Conservation (phyloP, 306 rosid species). For the Citrullus amarus region DNA sequence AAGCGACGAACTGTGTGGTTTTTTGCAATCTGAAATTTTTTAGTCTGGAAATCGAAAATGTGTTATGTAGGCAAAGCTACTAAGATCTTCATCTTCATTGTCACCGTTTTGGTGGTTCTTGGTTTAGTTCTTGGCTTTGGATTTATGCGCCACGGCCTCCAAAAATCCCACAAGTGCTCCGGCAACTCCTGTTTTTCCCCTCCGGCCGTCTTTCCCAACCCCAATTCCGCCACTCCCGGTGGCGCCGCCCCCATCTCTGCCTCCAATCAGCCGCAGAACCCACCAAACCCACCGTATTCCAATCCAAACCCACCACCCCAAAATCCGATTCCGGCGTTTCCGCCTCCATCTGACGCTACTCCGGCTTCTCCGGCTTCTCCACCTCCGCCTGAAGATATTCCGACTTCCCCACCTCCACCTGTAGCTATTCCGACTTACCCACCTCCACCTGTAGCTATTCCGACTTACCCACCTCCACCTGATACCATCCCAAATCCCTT, state of each 20-base stretch:
- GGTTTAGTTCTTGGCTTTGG: constrained; percentile 67
- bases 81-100: constrained; percentile 93
- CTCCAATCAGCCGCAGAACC: constrained; percentile 25
- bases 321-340: constrained; percentile 10
- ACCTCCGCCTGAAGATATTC: not conserved
- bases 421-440: not conserved
- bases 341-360: constrained; percentile 2
- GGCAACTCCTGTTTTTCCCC: constrained; percentile 35
- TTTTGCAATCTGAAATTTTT: constrained; percentile 8
- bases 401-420: not conserved
- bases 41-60: too few relatives aligned
- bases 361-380: constrained; percentile 1
- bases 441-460: constrained; percentile 1
- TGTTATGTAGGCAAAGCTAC: constrained; percentile 80
- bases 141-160: constrained; percentile 38
- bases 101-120: constrained; percentile 52
- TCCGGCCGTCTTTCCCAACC: constrained; percentile 30
- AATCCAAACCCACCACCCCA: constrained; percentile 41
- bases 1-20: not conserved
- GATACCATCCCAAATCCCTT: constrained; percentile 12
- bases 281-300: constrained; percentile 18
- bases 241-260: constrained; percentile 19
- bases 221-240: constrained; percentile 24
- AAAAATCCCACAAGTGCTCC: constrained; percentile 37
- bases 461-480: constrained; percentile 11